These are phyloP conservation scores for Monilinia aucupariae DNA, from an alignment of 2,329 filamentous ascomycete genomes.

Conservation along the genomic window DNA sequence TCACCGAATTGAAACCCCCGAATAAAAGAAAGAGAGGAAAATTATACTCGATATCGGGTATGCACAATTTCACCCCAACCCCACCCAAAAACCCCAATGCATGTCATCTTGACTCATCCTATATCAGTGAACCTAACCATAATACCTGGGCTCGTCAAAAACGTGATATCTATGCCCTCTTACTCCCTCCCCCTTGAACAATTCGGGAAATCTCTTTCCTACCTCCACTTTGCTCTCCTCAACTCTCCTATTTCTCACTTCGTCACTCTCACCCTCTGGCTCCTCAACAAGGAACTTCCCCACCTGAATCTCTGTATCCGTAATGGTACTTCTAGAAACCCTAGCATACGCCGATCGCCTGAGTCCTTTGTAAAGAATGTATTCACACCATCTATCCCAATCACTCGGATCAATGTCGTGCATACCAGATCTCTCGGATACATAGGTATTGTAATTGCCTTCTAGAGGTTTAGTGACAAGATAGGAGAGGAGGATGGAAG, in stretches of 20 bases:
- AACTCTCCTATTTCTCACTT: constrained; percentile 53
- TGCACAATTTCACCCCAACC: background rate
- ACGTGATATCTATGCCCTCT: constrained; percentile 91
- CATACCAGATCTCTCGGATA: constrained; percentile 83
- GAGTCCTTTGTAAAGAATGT: constrained; percentile 90
- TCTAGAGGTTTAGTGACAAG: constrained; percentile 84
- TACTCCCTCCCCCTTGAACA: constrained; percentile 82
- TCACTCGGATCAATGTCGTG: constrained; percentile 87
- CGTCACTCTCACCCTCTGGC: constrained; percentile 53
- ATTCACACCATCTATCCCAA: constrained; percentile 99
- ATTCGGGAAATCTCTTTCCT: constrained; percentile 73
- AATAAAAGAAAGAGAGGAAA: background rate
- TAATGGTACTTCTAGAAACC: constrained; percentile 84
- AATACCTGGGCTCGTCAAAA: constrained; percentile 85
- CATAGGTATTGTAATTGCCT: constrained; percentile 96
- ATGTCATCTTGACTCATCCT: background rate
- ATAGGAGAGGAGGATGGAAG: constrained; percentile 82
- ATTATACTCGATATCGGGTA: background rate
- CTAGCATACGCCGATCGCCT: constrained; percentile 83
- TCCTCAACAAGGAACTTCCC: constrained; percentile 88
- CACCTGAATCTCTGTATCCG: constrained; percentile 93
- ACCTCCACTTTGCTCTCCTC: constrained; percentile 68
- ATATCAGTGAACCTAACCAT: constrained; percentile 20
- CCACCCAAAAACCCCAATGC: background rate
- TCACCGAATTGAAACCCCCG: background rate